Base-by-base conservation (phyloP, 1,284 basidiomycete genomes). In the Ustilago hordei region DNA sequence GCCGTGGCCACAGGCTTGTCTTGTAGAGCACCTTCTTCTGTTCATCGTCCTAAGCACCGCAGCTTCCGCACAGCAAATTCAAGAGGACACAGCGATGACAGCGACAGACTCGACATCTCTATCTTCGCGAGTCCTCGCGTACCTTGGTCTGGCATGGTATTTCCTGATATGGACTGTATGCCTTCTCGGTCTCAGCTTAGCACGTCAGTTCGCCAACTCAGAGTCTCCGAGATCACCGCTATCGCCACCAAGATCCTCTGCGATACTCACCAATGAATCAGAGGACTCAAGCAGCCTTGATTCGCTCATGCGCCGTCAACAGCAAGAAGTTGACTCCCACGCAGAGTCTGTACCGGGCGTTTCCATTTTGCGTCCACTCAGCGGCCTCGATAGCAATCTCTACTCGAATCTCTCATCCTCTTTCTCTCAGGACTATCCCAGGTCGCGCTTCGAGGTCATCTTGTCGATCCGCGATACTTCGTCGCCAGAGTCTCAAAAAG, bases 281-380 rank as follows among this genome's bases (percentile, higher is more conserved):
- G 94, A 94, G 83, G 89, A 91, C 52, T 82, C 38, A 89, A 50
- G 87, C 90, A 13, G 88, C 89, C 31, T 72, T 70, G 60, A 75
- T 48, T 68, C 66, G n/a, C 57, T 63, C 32, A 53, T 62, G 34
- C 67, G 58, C 1, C 67, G 71, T 89, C 94, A 81, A 86, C 88
- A 35, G 92, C 93, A 94, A 81, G 92, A 93, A 2, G 83, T 89
- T 56, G 90, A 95, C 4, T 88, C 91, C 64, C 91, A 92, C 4
- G 90, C 89, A 8, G 67, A 60, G 12, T 69, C 50, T 55, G 23
- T 64, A 31, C 81, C 81, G 1, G 78, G 84, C 55, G 80, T 86
- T 0, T 82, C 81, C 17, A 81, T 86, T 55, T 59, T 86, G 34
- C 80, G 84, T 8, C 84, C 84, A 2, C 78, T 86, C 12, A 78